These are phyloP conservation scores for Mycosphaerella arachidis DNA, from an alignment of 2,329 filamentous ascomycete genomes.

Conservation along the genomic window DNA sequence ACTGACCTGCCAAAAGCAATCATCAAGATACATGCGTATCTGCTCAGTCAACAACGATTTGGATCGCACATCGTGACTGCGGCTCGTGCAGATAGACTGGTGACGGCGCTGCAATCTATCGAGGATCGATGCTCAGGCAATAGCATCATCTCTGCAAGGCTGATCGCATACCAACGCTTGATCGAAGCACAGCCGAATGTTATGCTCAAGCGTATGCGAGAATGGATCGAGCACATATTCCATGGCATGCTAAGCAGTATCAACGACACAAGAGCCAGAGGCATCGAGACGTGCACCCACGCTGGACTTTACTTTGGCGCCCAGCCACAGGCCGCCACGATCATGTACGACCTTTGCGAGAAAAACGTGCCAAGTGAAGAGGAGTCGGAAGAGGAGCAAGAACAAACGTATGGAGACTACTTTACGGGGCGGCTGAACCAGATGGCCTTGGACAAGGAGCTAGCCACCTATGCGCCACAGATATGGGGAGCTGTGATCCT, in stretches of 20 bases:
- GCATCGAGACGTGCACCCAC: slow-evolving; percentile 69
- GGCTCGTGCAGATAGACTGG: slow-evolving; percentile 64
- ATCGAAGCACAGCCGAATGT: slow-evolving; percentile 64
- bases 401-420: slow-evolving; percentile 63
- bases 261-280: slow-evolving; percentile 69
- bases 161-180: slow-evolving; percentile 74
- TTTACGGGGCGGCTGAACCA: slow-evolving; percentile 62
- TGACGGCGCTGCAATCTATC: slow-evolving; percentile 67
- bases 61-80: slow-evolving; percentile 66
- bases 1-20: slow-evolving; percentile 67
- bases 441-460: slow-evolving; percentile 60
- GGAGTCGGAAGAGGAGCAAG: slow-evolving; percentile 36
- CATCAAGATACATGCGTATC: slow-evolving; percentile 71
- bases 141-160: slow-evolving; percentile 70
- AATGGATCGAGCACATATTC: slow-evolving; percentile 81
- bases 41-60: slow-evolving; percentile 78
- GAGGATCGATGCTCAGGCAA: slow-evolving; percentile 73
- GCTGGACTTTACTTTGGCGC: slow-evolving; percentile 65
- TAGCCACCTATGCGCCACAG: slow-evolving; percentile 67
- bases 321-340: slow-evolving; percentile 63
- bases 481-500: slow-evolving; percentile 84
- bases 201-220: slow-evolving; percentile 64
- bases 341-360: slow-evolving; percentile 60
- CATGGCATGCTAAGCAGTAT: slow-evolving; percentile 74
- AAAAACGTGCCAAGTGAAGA: background rate